phyloP scores from a whole-genome alignment of 129 eudicot genomes.

The Glebionis coronaria region DNA sequence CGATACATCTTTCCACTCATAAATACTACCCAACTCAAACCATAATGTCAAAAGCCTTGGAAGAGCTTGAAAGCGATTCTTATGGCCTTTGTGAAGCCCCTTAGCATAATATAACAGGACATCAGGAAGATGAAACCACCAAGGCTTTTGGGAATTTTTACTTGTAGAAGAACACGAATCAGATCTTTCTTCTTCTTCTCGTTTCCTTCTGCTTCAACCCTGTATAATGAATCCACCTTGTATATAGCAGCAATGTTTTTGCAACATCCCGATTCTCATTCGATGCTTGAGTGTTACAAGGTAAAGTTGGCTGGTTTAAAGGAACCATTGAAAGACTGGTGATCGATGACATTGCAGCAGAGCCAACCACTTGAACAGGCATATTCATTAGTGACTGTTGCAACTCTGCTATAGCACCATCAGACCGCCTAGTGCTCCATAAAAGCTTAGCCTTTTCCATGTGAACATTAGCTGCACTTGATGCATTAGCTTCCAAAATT shows the following conservation, averaged over 20 bases:
- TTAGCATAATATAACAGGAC: constrained; percentile 85
- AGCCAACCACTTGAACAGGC: constrained; percentile 81
- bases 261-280: constrained; percentile 76
- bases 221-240: constrained; percentile 96
- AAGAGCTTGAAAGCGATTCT: constrained; percentile 93
- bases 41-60: constrained; percentile 93
- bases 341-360: constrained; percentile 83
- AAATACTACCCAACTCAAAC: constrained; percentile 93
- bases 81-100: constrained; percentile 97
- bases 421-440: constrained; percentile 91
- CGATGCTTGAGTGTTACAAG: constrained; percentile 49
- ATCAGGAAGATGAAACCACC: constrained; percentile 93
- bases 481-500: constrained; percentile 82
- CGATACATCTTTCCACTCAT: constrained; percentile 51
- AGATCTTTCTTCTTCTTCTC: constrained; percentile 77
- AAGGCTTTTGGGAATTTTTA: constrained; percentile 52
- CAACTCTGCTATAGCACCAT: constrained; percentile 94
- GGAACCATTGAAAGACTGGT: constrained; percentile 83
- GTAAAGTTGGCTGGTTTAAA: constrained; percentile 50
- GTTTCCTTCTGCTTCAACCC: constrained; percentile 89
- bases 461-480: constrained; percentile 84
- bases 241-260: constrained; percentile 75
- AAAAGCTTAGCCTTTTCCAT: constrained; percentile 98
- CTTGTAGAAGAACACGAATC: constrained; percentile 39
- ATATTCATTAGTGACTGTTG: constrained; percentile 79